Evolutionary conservation across 73 alveolate species (phyloP), one percentile per base, ranked within the genome.

Genomic region (Symbiodinium pilosum): DNA sequence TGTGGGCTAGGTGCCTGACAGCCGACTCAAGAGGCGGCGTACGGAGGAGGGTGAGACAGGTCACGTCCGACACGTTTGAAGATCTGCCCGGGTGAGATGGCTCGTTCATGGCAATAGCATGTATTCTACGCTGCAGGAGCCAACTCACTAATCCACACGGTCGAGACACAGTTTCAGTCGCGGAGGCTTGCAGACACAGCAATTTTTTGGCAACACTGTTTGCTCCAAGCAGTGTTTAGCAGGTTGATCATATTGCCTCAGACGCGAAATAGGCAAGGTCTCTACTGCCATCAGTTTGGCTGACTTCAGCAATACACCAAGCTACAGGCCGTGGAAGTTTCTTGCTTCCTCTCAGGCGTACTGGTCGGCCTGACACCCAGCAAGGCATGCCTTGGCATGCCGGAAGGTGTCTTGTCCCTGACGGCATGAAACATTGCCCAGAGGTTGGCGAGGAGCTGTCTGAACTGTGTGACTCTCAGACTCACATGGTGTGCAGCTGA

Each of bases 321-420:
- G n/a, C 18, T 51, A 5, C 39, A 89, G 95, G 95, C 95, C 95
- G 11, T 89, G 95, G 95, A 89, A 89, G 87, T 89, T 89, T 51
- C 73, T 89, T 41, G 75, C 95, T 11, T 28, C 95, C 20, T 21
- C 69, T n/a, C 44, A n/a, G 43, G 84, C 87, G 38, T 89, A 89
- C n/a, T 89, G 95, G 95, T 89, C 87, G 5, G 95, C 47, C 28
- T 3, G 95, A 24, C 69, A 39, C 95, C 69, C 43, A 42, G 87
- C 12, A 9, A 47, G 77, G 9, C 38, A 26, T 59, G 77, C 34
- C 77, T 59, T 16, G 77, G 77, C 77, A 26, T 8, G 8, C 38
- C 34, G 8, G 36, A 14, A 47, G 59, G 14, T n/a, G n/a, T n/a
- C n/a, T n/a, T n/a, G n/a, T n/a, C n/a, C n/a, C n/a, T n/a, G n/a